phyloP scores from a whole-genome alignment of 768 basidiomycete species.

The Suillus subaureus region DNA sequence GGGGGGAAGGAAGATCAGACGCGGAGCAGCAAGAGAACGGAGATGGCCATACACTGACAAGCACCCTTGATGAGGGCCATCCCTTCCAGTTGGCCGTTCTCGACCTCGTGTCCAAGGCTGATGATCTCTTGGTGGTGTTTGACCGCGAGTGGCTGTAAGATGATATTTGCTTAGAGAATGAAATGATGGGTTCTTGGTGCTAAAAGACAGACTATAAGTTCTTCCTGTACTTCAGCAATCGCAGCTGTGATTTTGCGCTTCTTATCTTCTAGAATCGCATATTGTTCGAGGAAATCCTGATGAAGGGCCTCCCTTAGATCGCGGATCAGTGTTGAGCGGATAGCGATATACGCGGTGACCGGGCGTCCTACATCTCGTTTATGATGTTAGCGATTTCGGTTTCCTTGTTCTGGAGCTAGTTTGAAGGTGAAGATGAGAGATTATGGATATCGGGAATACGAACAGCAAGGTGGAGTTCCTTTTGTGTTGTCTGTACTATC shows the following conservation, averaged over 20 bases:
- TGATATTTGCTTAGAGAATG: neutral
- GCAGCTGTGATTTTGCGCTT: slow-evolving; percentile 28
- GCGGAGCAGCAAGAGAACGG: neutral
- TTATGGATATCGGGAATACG: neutral
- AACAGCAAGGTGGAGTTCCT: slow-evolving; percentile 31
- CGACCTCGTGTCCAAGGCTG: slow-evolving; percentile 22
- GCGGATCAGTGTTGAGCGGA: neutral
- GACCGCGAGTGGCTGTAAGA: slow-evolving; percentile 28
- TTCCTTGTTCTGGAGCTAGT: slow-evolving; percentile 26
- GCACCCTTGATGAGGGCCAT: slow-evolving; percentile 22
- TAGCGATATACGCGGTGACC: slow-evolving; percentile 10
- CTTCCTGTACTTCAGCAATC: slow-evolving; percentile 25
- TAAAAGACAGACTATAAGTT: slow-evolving; percentile 26
- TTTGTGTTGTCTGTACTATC: slow-evolving; percentile 23
- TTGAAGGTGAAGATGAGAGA: neutral
- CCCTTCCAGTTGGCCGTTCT: slow-evolving; percentile 27
- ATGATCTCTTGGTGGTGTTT: slow-evolving; percentile 30
- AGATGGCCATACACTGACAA: slow-evolving; percentile 22
- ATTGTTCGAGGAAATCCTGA: slow-evolving; percentile 27
- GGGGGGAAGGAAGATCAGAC: neutral
- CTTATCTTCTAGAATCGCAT: slow-evolving; percentile 29
- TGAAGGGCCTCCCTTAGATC: slow-evolving; percentile 26
- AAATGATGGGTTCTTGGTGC: neutral
- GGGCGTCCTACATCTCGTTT: slow-evolving; percentile 26
- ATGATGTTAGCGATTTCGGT: slow-evolving; percentile 21